Evolutionary conservation across 176 grass and related monocot genomes (phyloP).

Genomic region (Cenchrus purpureus): DNA sequence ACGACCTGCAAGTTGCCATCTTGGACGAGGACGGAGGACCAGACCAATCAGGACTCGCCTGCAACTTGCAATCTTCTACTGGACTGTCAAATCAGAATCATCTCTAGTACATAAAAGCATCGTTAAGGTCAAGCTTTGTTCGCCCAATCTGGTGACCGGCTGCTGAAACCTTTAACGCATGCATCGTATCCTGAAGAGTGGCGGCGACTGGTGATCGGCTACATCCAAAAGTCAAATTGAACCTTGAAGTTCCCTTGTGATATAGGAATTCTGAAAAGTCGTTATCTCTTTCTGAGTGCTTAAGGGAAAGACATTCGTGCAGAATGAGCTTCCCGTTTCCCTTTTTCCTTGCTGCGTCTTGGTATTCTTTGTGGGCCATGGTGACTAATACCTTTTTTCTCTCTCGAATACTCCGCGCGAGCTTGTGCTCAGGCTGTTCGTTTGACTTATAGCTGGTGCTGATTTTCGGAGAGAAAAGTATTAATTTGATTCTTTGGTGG

Average conservation of each 20-base stretch:
- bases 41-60: not conserved
- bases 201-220: not conserved
- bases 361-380: not conserved
- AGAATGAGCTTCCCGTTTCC: not conserved
- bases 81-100: not conserved
- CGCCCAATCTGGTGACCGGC: not conserved
- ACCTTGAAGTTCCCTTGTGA: not conserved
- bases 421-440: too few species aligned
- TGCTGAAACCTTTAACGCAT: not conserved
- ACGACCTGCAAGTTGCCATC: slow-evolving; percentile 15
- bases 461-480: too few species aligned
- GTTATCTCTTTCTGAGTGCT: not conserved
- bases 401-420: too few species aligned
- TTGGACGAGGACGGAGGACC: not conserved
- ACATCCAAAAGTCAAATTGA: not conserved
- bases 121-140: not conserved
- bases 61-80: slow-evolving; percentile 3
- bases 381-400: not conserved
- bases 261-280: not conserved
- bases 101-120: not conserved
- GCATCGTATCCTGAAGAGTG: slow-evolving; percentile 13
- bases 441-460: too few species aligned
- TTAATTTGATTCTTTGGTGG: too few species aligned
- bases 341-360: slow-evolving; percentile 8
- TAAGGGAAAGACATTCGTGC: not conserved